phyloP scores from a whole-genome alignment of 495 filamentous ascomycete genomes.

The Podospora comata region DNA sequence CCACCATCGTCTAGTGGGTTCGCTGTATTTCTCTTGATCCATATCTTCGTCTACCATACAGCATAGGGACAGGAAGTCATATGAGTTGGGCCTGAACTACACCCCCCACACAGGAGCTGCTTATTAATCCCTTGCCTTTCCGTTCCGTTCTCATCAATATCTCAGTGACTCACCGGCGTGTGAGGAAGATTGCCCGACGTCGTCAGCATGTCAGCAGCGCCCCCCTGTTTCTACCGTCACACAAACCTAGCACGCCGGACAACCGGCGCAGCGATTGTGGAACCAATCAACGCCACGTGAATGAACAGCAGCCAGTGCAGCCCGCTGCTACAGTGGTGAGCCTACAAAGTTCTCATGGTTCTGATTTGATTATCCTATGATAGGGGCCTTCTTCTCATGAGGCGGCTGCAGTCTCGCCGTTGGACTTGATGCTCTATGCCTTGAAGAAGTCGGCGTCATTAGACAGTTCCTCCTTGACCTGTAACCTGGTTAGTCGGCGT shows the following conservation, averaged over 20 bases:
- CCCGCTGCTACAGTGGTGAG: background rate
- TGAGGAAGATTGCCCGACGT: background rate
- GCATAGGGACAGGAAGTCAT: too few species aligned
- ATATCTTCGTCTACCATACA: background rate
- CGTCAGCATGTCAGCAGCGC: background rate
- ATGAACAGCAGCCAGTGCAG: background rate
- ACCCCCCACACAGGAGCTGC: background rate
- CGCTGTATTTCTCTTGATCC: too few species aligned
- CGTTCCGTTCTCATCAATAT: background rate
- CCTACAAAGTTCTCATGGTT: background rate
- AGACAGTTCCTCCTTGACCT: constrained; percentile 41
- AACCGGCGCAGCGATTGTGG: background rate
- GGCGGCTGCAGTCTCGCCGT: constrained; percentile 33
- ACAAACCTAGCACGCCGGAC: background rate
- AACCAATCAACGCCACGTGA: constrained; percentile 2
- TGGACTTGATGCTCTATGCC: constrained; percentile 56
- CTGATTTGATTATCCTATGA: background rate
- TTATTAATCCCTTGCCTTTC: background rate
- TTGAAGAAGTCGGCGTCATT: constrained; percentile 66
- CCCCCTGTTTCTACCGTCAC: background rate
- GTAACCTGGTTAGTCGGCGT: background rate
- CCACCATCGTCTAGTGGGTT: too few species aligned
- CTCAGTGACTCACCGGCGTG: background rate
- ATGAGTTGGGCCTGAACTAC: background rate
- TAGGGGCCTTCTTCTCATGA: constrained; percentile 12